Evolutionary conservation across 495 filamentous ascomycete species (phyloP).

Genomic region (Talaromyces proteolyticus): DNA sequence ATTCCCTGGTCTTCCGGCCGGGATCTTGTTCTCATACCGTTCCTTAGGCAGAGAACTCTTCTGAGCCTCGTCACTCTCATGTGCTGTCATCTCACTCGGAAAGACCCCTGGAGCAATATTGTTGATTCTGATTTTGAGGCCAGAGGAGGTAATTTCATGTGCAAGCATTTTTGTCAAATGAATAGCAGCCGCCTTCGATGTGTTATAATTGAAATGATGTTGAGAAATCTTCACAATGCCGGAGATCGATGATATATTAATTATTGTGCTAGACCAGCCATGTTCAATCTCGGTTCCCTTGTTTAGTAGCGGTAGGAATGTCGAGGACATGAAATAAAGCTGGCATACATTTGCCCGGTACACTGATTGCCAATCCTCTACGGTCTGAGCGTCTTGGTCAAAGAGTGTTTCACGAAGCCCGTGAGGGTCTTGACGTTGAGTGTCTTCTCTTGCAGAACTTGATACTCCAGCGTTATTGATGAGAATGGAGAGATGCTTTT

Average conservation of each 20-base stretch:
- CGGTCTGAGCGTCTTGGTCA: slow-evolving; percentile 30
- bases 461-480: slow-evolving; percentile 49
- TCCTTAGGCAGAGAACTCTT: slow-evolving; percentile 52
- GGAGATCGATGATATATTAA: slow-evolving; percentile 55
- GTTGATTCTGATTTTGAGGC: slow-evolving; percentile 38
- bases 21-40: slow-evolving; percentile 21
- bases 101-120: slow-evolving; percentile 53
- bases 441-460: slow-evolving; percentile 18
- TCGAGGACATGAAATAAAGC: slow-evolving; percentile 39
- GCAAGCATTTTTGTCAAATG: slow-evolving; percentile 49
- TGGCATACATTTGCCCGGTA: slow-evolving; percentile 45
- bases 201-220: slow-evolving; percentile 48
- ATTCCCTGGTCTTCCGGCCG: slow-evolving; percentile 51
- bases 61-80: slow-evolving; percentile 39
- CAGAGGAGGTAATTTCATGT: slow-evolving; percentile 37
- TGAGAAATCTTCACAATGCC: slow-evolving; percentile 44
- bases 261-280: slow-evolving; percentile 31
- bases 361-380: slow-evolving; percentile 39
- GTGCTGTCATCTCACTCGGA: slow-evolving; percentile 50
- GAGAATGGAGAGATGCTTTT: slow-evolving; percentile 42
- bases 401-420: slow-evolving; percentile 43
- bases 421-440: not conserved
- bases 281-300: slow-evolving; percentile 18
- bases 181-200: slow-evolving; percentile 44
- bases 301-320: slow-evolving; percentile 31